Evolutionary conservation across 371 early-diverging fungal species (phyloP).

Genomic region (Chytridiales sp.): DNA sequence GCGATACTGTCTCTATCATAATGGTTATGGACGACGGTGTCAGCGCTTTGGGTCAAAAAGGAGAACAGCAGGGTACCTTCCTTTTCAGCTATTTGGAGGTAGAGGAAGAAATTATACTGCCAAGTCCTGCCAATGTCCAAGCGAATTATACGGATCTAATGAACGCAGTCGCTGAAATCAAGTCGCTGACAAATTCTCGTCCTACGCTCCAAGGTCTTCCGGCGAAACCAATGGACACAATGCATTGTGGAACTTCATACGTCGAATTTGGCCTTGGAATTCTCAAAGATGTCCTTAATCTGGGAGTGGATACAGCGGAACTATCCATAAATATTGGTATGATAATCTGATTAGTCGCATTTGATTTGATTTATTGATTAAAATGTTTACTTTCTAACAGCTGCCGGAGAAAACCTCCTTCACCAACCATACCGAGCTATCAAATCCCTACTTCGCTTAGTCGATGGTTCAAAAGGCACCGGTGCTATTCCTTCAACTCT

Average conservation of each 20-base stretch:
- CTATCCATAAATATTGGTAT: neutral
- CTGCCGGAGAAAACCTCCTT: neutral
- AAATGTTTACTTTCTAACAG: neutral
- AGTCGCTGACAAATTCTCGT: neutral
- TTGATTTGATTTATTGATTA: neutral
- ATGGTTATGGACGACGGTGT: neutral
- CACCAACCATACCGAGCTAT: constrained; percentile 3
- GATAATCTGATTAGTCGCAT: neutral
- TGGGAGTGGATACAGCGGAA: neutral
- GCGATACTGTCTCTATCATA: neutral
- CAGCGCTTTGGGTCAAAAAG: neutral
- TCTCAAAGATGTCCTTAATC: neutral
- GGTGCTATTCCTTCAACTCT: neutral
- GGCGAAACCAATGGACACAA: neutral
- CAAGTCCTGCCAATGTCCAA: neutral
- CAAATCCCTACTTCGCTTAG: neutral
- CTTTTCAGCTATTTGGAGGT: neutral
- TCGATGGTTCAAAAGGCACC: neutral
- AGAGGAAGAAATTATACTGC: too few relatives aligned
- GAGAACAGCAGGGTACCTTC: neutral
- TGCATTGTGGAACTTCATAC: constrained; percentile 3
- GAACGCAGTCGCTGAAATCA: neutral
- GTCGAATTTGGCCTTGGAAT: neutral
- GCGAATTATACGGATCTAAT: neutral
- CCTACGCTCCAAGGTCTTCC: too few relatives aligned